Percentiles rank a stretch among this genome's conserved stretches.
Evolutionary conservation across 495 filamentous ascomycete genomes (phyloP).

Genomic region (Neurospora sublineolata): DNA sequence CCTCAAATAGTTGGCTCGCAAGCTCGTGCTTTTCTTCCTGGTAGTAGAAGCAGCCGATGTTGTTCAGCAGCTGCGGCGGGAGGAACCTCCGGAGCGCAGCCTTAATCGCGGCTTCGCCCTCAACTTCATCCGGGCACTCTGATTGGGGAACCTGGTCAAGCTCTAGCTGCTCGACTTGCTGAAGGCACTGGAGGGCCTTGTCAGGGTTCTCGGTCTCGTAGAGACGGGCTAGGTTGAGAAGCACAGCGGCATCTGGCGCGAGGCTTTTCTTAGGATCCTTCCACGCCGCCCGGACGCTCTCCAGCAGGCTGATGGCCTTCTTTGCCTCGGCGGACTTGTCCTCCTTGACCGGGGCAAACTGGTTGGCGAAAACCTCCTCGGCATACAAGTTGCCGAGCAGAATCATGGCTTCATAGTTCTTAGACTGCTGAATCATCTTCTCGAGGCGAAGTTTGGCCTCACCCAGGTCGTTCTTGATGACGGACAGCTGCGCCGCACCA

Average conservation of each 20-base stretch:
- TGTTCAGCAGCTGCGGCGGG: constrained; percentile 86
- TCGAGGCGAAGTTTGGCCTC: constrained; percentile 90
- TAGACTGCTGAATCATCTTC: constrained; percentile 77
- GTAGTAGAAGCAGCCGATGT: constrained; percentile 91
- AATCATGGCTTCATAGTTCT: constrained; percentile 82
- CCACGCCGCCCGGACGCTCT: constrained; percentile 79
- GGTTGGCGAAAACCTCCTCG: constrained; percentile 79
- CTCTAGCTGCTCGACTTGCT: constrained; percentile 81
- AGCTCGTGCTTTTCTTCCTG: constrained; percentile 68
- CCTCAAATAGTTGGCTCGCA: constrained; percentile 80
- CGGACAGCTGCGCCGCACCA: constrained; percentile 76
- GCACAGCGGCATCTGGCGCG: constrained; percentile 69
- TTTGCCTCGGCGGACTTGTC: constrained; percentile 73
- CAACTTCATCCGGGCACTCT: constrained; percentile 50
- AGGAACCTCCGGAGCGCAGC: constrained; percentile 57
- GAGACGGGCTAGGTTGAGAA: constrained; percentile 81
- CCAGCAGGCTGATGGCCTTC: constrained; percentile 72
- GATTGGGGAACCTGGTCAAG: constrained; percentile 59
- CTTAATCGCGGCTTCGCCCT: constrained; percentile 47
- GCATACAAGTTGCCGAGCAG: constrained; percentile 82
- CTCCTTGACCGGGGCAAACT: constrained; percentile 61
- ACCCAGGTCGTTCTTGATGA: constrained; percentile 70
- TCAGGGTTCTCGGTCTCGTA: constrained; percentile 80
- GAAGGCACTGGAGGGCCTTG: constrained; percentile 79
- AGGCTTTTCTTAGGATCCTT: constrained; percentile 75